Evolutionary conservation across 192 early-diverging fungal genomes (phyloP).

Genomic region (Kickxella alabastrina): DNA sequence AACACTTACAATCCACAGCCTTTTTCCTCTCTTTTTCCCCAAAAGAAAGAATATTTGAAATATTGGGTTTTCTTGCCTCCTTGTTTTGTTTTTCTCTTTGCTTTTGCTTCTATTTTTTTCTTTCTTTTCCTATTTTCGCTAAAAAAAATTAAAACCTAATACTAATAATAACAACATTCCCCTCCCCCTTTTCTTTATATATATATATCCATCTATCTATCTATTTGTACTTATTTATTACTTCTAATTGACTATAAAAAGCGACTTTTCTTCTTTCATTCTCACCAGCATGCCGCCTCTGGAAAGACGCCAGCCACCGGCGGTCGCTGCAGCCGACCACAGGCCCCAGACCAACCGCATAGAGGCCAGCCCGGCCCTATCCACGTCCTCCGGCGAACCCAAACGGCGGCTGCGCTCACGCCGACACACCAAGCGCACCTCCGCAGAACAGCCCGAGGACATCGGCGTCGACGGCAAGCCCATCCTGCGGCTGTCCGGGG

Average conservation of each 20-base stretch:
- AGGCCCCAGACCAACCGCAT: constrained; percentile 1
- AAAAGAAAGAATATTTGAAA: too few relatives aligned
- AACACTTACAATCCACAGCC: neutral
- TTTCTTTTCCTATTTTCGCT: neutral
- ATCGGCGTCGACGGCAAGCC: neutral
- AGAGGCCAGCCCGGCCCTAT: constrained; percentile 1
- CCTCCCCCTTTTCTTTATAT: constrained; percentile 1
- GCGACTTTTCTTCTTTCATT: constrained; percentile 3
- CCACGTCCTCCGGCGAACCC: neutral
- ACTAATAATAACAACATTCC: neutral
- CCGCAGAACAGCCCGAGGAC: constrained; percentile 1
- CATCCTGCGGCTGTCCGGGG: neutral
- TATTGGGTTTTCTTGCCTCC: too few relatives aligned
- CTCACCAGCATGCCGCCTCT: constrained; percentile 18
- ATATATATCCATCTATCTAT: neutral
- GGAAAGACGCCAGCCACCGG: constrained; percentile 17
- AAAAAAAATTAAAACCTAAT: neutral
- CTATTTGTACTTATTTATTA: constrained; percentile 5
- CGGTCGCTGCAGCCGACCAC: constrained; percentile 8
- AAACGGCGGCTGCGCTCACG: constrained; percentile 19
- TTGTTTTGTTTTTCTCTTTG: neutral
- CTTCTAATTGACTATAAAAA: neutral
- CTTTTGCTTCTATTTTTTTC: neutral
- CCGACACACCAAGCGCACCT: constrained; percentile 2
- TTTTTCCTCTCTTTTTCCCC: too few relatives aligned